Percentiles rank a stretch among this genome's conserved stretches.
Evolutionary conservation across 305 asterid species (phyloP).

Genomic region (Fraxinus nigra): DNA sequence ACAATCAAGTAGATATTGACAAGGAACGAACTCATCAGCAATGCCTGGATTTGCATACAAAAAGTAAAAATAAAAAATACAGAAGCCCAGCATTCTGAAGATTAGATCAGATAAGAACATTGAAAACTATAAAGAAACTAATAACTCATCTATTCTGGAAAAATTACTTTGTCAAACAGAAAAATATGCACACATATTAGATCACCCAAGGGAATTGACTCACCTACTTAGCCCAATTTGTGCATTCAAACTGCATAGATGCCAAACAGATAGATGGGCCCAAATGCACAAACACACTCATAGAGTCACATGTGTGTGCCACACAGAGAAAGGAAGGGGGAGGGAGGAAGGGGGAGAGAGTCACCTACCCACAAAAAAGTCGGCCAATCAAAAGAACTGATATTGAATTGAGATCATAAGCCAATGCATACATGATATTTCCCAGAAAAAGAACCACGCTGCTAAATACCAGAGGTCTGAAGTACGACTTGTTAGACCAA

Average conservation of each 20-base stretch:
- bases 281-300: neutral
- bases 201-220: neutral
- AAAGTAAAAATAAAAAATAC: neutral
- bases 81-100: neutral
- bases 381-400: slow-evolving; percentile 78
- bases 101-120: neutral
- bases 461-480: slow-evolving; percentile 87
- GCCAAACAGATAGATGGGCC: neutral
- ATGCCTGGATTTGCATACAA: neutral
- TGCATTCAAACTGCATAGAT: neutral
- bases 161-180: neutral
- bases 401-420: slow-evolving; percentile 75
- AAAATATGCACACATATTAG: neutral
- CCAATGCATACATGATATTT: slow-evolving; percentile 79
- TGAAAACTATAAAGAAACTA: neutral
- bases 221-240: neutral
- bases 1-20: neutral
- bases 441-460: slow-evolving; percentile 80
- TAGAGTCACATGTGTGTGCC: neutral
- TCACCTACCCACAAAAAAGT: slow-evolving; percentile 76
- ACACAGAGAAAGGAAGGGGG: slow-evolving; percentile 17
- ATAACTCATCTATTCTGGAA: neutral
- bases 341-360: neutral
- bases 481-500: slow-evolving; percentile 95
- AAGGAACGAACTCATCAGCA: neutral